phyloP scores from a whole-genome alignment of 768 basidiomycete species.

The Grammothele lineata region DNA sequence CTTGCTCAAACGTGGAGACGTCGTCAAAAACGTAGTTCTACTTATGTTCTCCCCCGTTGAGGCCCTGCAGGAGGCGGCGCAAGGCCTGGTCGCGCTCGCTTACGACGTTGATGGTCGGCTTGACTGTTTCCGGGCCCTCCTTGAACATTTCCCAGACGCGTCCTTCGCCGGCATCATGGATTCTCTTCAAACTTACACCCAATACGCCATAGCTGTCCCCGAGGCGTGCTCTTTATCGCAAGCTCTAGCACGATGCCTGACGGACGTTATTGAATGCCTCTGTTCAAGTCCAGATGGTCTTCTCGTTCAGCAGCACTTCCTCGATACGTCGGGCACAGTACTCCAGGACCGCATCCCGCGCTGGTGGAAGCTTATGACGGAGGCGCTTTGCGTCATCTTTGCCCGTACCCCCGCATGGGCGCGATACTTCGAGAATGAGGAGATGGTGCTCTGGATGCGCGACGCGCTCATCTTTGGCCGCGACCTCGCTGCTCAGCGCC shows the following conservation, averaged over 20 bases:
- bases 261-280: slow-evolving; percentile 87
- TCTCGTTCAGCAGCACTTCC: slow-evolving; percentile 51
- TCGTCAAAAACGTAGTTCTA: slow-evolving; percentile 55
- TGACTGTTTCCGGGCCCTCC: slow-evolving; percentile 80
- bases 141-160: slow-evolving; percentile 60
- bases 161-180: slow-evolving; percentile 67
- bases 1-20: slow-evolving; percentile 51
- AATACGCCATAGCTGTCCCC: slow-evolving; percentile 57
- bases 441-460: slow-evolving; percentile 97
- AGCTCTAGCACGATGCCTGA: slow-evolving; percentile 86
- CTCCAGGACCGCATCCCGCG: slow-evolving; percentile 54
- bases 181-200: slow-evolving; percentile 64
- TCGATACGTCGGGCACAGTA: slow-evolving; percentile 42
- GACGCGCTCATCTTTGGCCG: slow-evolving; percentile 93
- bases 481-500: slow-evolving; percentile 78
- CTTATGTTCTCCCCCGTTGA: slow-evolving; percentile 83
- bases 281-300: slow-evolving; percentile 72
- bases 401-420: slow-evolving; percentile 83
- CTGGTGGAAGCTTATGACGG: slow-evolving; percentile 82
- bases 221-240: slow-evolving; percentile 91
- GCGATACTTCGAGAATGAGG: slow-evolving; percentile 66
- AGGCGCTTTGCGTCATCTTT: slow-evolving; percentile 80
- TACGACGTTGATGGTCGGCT: slow-evolving; percentile 87
- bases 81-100: slow-evolving; percentile 77
- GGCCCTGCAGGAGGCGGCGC: slow-evolving; percentile 68